Evolutionary conservation across 1,139 yeast species (phyloP).

Genomic region (Pichia sp.): DNA sequence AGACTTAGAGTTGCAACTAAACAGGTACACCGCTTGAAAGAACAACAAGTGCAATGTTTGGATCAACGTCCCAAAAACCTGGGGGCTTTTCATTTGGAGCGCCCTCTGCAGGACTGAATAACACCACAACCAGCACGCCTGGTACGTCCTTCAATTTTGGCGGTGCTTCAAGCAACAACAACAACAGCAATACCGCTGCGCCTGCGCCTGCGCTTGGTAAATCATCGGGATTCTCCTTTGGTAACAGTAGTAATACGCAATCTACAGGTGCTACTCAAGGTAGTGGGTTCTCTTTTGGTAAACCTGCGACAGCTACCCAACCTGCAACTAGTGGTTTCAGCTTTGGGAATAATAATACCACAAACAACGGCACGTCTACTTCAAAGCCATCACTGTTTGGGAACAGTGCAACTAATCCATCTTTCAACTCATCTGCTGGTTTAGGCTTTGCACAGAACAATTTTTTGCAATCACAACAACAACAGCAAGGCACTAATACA

Average conservation of each 20-base stretch:
- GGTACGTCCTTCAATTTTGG: constrained; percentile 7
- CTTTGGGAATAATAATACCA: constrained; percentile 2
- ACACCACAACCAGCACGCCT: not conserved
- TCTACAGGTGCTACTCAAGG: no score
- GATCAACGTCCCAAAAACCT: constrained; percentile 12
- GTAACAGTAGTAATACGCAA: constrained; percentile 7
- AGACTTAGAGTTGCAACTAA: not conserved
- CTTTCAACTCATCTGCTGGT: constrained; percentile 6
- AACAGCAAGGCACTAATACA: no score
- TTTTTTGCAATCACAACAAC: constrained; percentile 16
- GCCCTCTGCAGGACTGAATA: not conserved
- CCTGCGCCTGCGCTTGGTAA: constrained; percentile 1
- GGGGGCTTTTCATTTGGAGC: constrained; percentile 14
- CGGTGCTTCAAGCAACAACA: constrained; percentile 5
- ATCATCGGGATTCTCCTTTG: constrained; percentile 11
- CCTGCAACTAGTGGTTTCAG: constrained; percentile 6
- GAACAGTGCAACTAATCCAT: constrained; percentile 14
- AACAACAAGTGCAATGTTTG: constrained; percentile 11
- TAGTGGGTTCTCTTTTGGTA: constrained; percentile 2
- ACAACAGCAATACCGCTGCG: constrained; percentile 1
- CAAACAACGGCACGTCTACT: constrained; percentile 17
- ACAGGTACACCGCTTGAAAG: not conserved
- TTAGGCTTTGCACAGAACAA: constrained; percentile 7
- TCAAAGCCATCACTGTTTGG: constrained; percentile 23
- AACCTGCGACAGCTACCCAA: not conserved